These are phyloP conservation scores for Tylopilus intermedius DNA, from an alignment of 768 basidiomycete genomes.

Conservation along the genomic window DNA sequence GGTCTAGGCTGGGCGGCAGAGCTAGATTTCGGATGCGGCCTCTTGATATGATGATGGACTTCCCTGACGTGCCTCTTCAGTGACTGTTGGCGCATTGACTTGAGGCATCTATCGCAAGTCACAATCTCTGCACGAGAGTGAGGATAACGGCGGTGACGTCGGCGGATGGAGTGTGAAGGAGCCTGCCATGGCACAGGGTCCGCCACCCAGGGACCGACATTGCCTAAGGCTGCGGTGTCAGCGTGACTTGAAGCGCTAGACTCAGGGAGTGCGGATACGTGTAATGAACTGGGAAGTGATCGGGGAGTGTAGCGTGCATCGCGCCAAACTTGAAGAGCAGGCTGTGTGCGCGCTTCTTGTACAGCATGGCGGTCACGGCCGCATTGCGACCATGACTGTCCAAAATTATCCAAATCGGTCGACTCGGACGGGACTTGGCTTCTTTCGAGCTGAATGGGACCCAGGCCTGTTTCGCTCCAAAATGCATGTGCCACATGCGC, in stretches of 20 bases:
- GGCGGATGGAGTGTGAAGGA: constrained; percentile 1
- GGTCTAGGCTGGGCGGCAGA: not conserved
- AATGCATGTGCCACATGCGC: not conserved
- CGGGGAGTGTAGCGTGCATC: not conserved
- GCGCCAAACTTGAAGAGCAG: not conserved
- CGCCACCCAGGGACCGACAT: not conserved
- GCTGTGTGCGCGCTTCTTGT: constrained; percentile 10
- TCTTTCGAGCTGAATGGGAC: not conserved
- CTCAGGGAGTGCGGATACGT: not conserved
- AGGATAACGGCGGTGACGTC: not conserved
- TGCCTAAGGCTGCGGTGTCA: not conserved
- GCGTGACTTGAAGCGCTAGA: not conserved
- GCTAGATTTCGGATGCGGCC: constrained; percentile 2
- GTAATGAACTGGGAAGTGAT: not conserved
- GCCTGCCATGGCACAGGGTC: constrained; percentile 3
- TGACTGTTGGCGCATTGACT: constrained; percentile 15
- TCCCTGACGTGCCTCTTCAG: constrained; percentile 17
- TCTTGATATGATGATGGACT: constrained; percentile 17
- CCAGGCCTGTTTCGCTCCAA: not conserved
- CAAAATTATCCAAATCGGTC: not conserved
- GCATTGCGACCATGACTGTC: not conserved
- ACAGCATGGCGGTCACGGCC: constrained; percentile 20
- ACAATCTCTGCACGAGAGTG: not conserved
- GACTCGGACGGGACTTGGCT: constrained; percentile 14
- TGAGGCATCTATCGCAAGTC: constrained; percentile 10